Conservation (phyloP, 306 rosid genomes). For the Glycyrrhiza uralensis region DNA sequence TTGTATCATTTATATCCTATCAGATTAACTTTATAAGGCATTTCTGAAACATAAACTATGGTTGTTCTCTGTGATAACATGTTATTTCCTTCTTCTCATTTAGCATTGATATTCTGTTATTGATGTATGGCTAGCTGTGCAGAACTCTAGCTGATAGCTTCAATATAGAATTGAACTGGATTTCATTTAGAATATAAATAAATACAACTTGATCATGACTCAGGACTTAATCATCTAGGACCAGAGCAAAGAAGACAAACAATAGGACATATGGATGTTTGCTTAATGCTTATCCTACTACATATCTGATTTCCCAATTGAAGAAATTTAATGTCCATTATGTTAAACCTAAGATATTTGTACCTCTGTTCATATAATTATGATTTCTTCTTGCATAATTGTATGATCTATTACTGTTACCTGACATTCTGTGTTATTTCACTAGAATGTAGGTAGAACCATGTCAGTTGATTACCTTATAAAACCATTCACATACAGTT, state of each 20-base stretch:
- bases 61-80: not conserved
- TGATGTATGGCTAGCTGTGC: not conserved
- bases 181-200: not conserved
- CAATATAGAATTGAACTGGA: not conserved
- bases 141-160: not conserved
- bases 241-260: not conserved
- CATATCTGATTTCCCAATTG: not conserved
- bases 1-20: not conserved
- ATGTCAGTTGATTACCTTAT: not conserved
- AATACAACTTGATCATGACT: not conserved
- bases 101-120: not conserved
- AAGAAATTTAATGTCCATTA: not conserved
- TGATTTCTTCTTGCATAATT: not conserved
- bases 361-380: not conserved
- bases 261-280: not conserved
- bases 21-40: not conserved
- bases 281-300: not conserved
- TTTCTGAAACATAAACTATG: not conserved
- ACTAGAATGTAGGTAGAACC: not conserved
- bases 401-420: not conserved
- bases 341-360: not conserved
- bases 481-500: not conserved
- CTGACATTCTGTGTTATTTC: not conserved
- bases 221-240: not conserved
- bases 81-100: not conserved